Evolutionary conservation across 2,329 filamentous ascomycete genomes (phyloP), one percentile per base, ranked within the genome.

Genomic region (Pyrenophora seminiperda): DNA sequence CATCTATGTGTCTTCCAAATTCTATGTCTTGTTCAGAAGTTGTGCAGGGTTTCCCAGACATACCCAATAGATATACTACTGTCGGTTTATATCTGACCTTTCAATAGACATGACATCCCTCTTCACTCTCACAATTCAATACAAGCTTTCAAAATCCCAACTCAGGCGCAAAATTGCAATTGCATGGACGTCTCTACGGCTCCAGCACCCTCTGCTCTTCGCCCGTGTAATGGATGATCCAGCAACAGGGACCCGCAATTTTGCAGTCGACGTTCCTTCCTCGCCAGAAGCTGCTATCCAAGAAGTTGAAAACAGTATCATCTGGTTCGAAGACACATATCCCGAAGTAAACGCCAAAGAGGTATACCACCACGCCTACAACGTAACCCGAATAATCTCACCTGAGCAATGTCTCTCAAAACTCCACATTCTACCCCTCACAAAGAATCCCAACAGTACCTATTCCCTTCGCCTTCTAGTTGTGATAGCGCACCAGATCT

Each of bases 401-500:
- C 68, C 76, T 0, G 47, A 54, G 1, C 53, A 61, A 15, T 70
- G 68, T 5, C 58, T 78, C 7, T 72, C 74, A 1, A 74, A 70
- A 45, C 34, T 77, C 0, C 74, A 75, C 45, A 68, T 79, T 2
- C 59, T 77, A 1, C 75, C 76, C 1, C 39, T 68, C 0, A 48
- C 46, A 3, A 29, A 32, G 1, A 36, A 62, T 0, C 37, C 61
- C 1, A 54, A 67, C 14, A 70, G 69, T 3, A 71, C 61, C 0
- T 61, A 39, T 13, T 57, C 58, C 3, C 50, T 78, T 1, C 62
- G 65, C 3, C 64, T 78, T 24, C 56, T 77, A 5, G 58, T 75
- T 7, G 57, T 78, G 11, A 68, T 74, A n/a, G 75, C 68, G 2
- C 77, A 79, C 47, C 66, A 77, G 39, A 77, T 77, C 30, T 72